phyloP scores from a whole-genome alignment of 1,139 yeast genomes.

The Scheffersomyces segobiensis region DNA sequence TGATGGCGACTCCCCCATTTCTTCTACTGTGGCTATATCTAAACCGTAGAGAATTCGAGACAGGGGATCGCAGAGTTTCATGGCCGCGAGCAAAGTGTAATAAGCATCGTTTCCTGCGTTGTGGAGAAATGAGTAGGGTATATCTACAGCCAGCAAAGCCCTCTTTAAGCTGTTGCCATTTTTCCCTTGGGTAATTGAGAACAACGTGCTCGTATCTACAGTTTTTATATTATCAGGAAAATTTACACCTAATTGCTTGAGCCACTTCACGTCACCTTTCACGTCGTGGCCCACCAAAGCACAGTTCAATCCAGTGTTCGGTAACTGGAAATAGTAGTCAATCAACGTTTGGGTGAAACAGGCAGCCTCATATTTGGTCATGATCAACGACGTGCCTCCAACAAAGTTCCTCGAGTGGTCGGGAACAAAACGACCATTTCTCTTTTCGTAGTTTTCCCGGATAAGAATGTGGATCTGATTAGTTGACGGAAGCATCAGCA shows the following conservation, averaged over 20 bases:
- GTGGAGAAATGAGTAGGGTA: slow-evolving; percentile 67
- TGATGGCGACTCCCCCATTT: not conserved
- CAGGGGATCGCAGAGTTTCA: slow-evolving; percentile 55
- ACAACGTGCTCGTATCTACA: slow-evolving; percentile 57
- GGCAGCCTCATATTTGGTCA: slow-evolving; percentile 37
- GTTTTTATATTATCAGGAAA: slow-evolving; percentile 36
- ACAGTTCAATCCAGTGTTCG: slow-evolving; percentile 22
- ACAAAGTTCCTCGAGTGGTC: slow-evolving; percentile 58
- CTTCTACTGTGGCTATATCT: not conserved
- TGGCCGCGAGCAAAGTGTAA: slow-evolving; percentile 56
- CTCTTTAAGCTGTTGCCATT: slow-evolving; percentile 52
- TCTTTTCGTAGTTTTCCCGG: slow-evolving; percentile 43
- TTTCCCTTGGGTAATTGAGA: slow-evolving; percentile 41
- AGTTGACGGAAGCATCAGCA: slow-evolving; percentile 43
- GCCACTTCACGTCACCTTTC: slow-evolving; percentile 60
- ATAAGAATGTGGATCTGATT: slow-evolving; percentile 58
- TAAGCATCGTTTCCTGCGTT: slow-evolving; percentile 88
- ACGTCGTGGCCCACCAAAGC: slow-evolving; percentile 70
- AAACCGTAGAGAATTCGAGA: not conserved
- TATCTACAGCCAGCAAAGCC: slow-evolving; percentile 48
- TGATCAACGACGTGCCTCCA: slow-evolving; percentile 53
- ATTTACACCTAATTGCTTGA: slow-evolving; percentile 45
- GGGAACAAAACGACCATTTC: slow-evolving; percentile 63
- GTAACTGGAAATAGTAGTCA: slow-evolving; percentile 29
- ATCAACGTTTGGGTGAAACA: slow-evolving; percentile 43